These are phyloP conservation scores for Globisporangium canariense DNA, from an alignment of 352 stramenopile genomes.

Conservation along the genomic window DNA sequence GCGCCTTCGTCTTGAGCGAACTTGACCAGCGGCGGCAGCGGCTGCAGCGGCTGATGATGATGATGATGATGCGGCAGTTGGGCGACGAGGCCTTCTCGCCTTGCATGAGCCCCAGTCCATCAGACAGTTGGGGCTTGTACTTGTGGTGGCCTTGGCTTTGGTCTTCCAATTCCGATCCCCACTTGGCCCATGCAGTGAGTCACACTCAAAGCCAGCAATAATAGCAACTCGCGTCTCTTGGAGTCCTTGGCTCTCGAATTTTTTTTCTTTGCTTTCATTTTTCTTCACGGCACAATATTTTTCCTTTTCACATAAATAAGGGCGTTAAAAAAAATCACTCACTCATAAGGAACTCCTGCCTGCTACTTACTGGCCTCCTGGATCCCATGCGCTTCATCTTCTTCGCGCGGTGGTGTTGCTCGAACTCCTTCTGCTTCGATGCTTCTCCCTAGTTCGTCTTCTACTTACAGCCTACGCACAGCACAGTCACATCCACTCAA, in stretches of 20 bases:
- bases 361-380: neutral
- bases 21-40: neutral
- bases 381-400: neutral
- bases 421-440: slow-evolving; percentile 1
- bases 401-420: neutral
- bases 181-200: neutral
- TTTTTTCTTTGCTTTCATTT: slow-evolving; percentile 8
- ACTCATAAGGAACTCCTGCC: neutral
- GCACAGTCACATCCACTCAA: slow-evolving; percentile 8
- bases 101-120: neutral
- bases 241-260: slow-evolving; percentile 1
- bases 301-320: slow-evolving; percentile 3
- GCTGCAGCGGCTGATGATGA: no score
- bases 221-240: neutral
- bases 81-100: neutral
- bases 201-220: neutral
- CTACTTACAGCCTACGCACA: slow-evolving; percentile 12
- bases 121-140: slow-evolving; percentile 1
- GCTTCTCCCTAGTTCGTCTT: neutral
- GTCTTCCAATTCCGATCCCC: neutral
- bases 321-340: slow-evolving; percentile 8
- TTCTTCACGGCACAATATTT: slow-evolving; percentile 10
- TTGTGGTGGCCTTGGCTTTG: no score
- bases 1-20: neutral
- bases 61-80: neutral